Evolutionary conservation across 441 rosid genomes (phyloP), one percentile per base, ranked within the genome.

Genomic region (California macrophylla): DNA sequence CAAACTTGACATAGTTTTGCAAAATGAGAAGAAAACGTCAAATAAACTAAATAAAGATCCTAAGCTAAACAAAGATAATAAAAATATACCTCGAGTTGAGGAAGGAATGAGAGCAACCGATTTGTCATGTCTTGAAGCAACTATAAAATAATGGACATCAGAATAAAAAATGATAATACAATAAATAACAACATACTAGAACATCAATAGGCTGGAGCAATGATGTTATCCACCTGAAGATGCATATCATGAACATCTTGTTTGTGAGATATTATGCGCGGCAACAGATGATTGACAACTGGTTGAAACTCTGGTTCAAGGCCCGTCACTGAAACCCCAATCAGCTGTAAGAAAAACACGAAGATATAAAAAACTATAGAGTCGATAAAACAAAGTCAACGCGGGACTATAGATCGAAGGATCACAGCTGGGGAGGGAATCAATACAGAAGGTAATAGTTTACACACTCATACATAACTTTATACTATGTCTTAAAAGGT

Each of bases 281-380:
- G 97, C 77, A 91, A 81, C 73, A 91, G 75, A 76, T 89, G 91
- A 84, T 78, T 87, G 40, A 91, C 86, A 71, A 91, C 92, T 32
- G 94, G 95, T 74, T 89, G 97, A 76, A 91, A 91, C 80, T 89
- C 97, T n/a, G 91, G 91, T 70, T 87, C 94, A 72, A 91, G 95
- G 71, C 92, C 87, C 76, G 84, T 45, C 54, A 89, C 85, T 6
- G 88, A 78, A 76, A 89, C 85, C 75, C 97, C 97, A 67, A 91
- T 89, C 78, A 91, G 84, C 97, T 91, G 84, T 66, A 66, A 78
- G 38, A 62, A 61, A 61, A 69, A 65, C 47, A 79, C 36, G 64
- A 73, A 60, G 66, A 68, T 6, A 54, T 8, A 47, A 72, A 67
- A 61, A 78, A 28, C 29, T 67, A 77, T 16, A 69, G 50, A 29